Percentiles rank a stretch among this genome's conserved stretches.
Conservation (phyloP, 495 filamentous ascomycete genomes). For the Daldinia concentrica region DNA sequence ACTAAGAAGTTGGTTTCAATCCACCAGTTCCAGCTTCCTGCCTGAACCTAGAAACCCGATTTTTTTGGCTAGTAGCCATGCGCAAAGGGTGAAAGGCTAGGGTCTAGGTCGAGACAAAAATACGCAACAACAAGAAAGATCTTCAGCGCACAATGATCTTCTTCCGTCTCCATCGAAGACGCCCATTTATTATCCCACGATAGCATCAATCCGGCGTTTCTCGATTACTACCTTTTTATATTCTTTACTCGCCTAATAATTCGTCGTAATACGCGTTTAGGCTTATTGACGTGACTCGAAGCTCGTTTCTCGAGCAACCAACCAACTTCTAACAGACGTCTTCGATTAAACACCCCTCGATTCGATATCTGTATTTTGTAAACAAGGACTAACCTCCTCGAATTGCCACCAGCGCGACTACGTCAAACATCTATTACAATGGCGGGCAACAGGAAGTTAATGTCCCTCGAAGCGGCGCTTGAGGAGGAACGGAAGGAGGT, state of each 20-base stretch:
- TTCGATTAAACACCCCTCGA: constrained; percentile 1
- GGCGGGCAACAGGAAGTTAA: constrained; percentile 43
- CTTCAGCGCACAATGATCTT: constrained; percentile 44
- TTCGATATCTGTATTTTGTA: constrained; percentile 12
- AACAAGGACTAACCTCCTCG: constrained; percentile 1
- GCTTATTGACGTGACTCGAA: constrained; percentile 4
- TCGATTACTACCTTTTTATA: constrained; percentile 23
- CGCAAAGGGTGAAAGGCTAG: constrained; percentile 27
- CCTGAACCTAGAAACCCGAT: constrained; percentile 17
- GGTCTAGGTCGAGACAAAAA: constrained; percentile 32
- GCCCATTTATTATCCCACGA: constrained; percentile 49
- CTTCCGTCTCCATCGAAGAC: constrained; percentile 44
- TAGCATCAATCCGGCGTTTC: constrained; percentile 41
- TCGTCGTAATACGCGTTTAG: neutral
- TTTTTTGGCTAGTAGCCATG: constrained; percentile 37
- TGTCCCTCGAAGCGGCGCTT: constrained; percentile 75
- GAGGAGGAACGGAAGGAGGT: constrained; percentile 79
- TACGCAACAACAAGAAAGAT: constrained; percentile 24
- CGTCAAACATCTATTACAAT: constrained; percentile 16
- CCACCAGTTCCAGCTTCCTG: constrained; percentile 3
- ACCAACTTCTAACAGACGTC: constrained; percentile 6
- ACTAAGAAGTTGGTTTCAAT: constrained; percentile 8
- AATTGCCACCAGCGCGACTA: neutral
- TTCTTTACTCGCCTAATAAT: neutral
- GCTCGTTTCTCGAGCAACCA: neutral